Conservation (phyloP, 176 grass and related monocot species). For the Bromus sterilis region DNA sequence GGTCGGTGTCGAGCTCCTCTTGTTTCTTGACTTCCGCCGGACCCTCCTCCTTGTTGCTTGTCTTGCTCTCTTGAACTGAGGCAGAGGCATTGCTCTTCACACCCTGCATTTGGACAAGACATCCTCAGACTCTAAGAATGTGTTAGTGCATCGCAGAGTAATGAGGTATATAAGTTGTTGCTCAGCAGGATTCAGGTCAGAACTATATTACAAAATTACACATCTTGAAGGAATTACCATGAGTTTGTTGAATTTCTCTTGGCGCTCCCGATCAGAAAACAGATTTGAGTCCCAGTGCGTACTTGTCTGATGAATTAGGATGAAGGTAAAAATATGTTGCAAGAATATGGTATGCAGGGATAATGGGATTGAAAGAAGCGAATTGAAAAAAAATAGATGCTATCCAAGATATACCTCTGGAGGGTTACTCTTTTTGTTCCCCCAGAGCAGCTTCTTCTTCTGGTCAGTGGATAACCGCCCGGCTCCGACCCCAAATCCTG, state of each 20-base stretch:
- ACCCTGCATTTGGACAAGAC: slow-evolving; percentile 87
- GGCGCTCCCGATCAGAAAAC: slow-evolving; percentile 78
- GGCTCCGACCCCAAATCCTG: slow-evolving; percentile 46
- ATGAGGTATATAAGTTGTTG: not conserved
- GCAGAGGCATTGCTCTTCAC: slow-evolving; percentile 49
- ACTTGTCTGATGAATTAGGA: slow-evolving; percentile 37
- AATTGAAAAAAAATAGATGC: not conserved
- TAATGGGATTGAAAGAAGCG: slow-evolving; percentile 1
- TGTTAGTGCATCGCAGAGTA: slow-evolving; percentile 61
- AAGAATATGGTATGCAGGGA: not conserved
- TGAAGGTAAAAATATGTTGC: not conserved
- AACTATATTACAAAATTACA: not conserved
- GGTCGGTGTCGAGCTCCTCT: slow-evolving; percentile 86
- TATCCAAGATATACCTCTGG: slow-evolving; percentile 44
- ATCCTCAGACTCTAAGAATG: slow-evolving; percentile 97
- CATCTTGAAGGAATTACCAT: slow-evolving; percentile 56
- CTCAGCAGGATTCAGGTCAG: not conserved
- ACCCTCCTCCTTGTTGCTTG: slow-evolving; percentile 24
- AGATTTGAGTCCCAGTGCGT: slow-evolving; percentile 72
- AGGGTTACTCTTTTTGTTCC: slow-evolving; percentile 74
- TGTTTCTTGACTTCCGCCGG: slow-evolving; percentile 51
- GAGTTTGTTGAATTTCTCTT: slow-evolving; percentile 99
- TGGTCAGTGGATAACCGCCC: slow-evolving; percentile 67
- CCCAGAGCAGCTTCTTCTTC: slow-evolving; percentile 98
- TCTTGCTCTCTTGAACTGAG: slow-evolving; percentile 29